Evolutionary conservation across 768 basidiomycete genomes (phyloP).

Genomic region (Agrocybe pediades): DNA sequence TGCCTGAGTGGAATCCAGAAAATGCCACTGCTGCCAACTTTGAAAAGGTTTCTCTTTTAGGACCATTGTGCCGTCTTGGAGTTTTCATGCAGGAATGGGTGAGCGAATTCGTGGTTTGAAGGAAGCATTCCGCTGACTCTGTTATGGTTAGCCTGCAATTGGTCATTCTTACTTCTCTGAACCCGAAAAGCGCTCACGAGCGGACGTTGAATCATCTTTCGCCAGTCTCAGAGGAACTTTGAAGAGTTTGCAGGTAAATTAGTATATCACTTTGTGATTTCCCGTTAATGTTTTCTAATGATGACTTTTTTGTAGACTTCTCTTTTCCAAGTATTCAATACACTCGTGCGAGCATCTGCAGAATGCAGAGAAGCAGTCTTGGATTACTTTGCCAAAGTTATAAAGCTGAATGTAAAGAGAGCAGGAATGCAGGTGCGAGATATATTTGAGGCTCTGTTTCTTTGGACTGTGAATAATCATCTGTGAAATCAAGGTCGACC

Average conservation of each 20-base stretch:
- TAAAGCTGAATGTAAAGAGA: constrained; percentile 79
- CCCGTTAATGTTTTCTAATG: background rate
- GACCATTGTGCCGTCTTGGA: constrained; percentile 81
- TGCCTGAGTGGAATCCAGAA: constrained; percentile 73
- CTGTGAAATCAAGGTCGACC: constrained; percentile 61
- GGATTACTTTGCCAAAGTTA: constrained; percentile 74
- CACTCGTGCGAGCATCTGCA: constrained; percentile 81
- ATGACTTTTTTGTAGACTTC: constrained; percentile 42
- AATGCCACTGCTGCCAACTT: constrained; percentile 60
- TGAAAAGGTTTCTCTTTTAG: constrained; percentile 72
- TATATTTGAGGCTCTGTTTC: background rate
- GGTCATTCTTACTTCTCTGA: constrained; percentile 84
- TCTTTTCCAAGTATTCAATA: constrained; percentile 86
- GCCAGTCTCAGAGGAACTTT: constrained; percentile 86
- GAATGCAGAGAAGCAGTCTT: constrained; percentile 81
- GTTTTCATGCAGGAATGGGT: constrained; percentile 93
- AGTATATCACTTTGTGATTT: background rate
- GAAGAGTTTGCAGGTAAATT: constrained; percentile 75
- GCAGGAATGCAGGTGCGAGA: constrained; percentile 82
- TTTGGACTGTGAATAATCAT: background rate
- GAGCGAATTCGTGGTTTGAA: constrained; percentile 24
- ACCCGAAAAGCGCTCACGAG: constrained; percentile 69
- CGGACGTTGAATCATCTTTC: constrained; percentile 81
- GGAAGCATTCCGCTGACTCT: background rate
- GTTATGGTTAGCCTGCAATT: constrained; percentile 65